Base-by-base conservation (phyloP, 2,329 filamentous ascomycete genomes). In the Rhynchosporium graminicola region DNA sequence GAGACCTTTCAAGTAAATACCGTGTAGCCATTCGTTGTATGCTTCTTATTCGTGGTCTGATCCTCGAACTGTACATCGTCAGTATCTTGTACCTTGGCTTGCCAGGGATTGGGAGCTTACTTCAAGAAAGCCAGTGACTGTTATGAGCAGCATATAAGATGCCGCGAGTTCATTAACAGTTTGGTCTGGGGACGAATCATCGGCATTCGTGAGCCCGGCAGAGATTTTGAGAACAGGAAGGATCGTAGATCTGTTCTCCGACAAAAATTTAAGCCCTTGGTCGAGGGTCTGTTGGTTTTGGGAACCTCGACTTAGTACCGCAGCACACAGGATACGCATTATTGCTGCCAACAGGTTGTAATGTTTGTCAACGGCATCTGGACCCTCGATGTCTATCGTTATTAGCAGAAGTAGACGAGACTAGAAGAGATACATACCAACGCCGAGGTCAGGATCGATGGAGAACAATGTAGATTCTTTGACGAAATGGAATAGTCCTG, bases 181-280 rank as follows among this genome's bases (percentile, higher is more conserved):
- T 61, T 87, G 80, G 58, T 86, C 86, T 47, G 77, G 74, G 13
- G 77, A 76, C 12, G 77, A 76, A 40, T 74, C 74, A 4, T 76
- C 74, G 40, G 77, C 74, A 45, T 78, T 76, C 20, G 90, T 89
- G 61, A 96, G 90, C 54, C 90, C 90, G 0, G 91, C 91, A 69
- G 90, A 91, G 68, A 92, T 83, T 79, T 99, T 99, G 72, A 99
- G 90, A 26, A 96, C 88, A 51, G 92, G 90, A 67, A 95, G 86
- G 70, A 98, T 91, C 61, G 93, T 86, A 75, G 88, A 86, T 65
- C 94, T 83, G 75, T 97, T 92, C 67, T 95, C 89, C 5, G 84
- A 83, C 63, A 99, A 79, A 77, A 99, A 99, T 42, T 82, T 82
- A 61, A 90, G 85, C 0, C 89, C 92, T 73, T 93, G 90, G 46